phyloP scores from a whole-genome alignment of 1,284 basidiomycete species.

The Apiotrichum mycotoxinovorans region DNA sequence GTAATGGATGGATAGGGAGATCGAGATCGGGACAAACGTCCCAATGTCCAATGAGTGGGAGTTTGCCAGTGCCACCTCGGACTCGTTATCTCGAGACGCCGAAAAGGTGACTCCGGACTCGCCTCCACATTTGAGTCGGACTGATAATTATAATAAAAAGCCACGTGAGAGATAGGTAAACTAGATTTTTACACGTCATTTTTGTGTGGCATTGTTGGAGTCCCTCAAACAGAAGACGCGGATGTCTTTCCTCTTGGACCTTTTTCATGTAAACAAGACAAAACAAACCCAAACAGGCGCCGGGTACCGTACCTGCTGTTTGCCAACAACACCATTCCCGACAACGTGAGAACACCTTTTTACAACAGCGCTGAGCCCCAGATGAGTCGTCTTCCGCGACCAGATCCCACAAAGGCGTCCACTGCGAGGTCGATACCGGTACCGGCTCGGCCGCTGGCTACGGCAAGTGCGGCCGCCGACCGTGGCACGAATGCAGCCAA shows the following conservation, averaged over 20 bases:
- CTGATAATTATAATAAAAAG: no score
- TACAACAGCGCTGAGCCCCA: no score
- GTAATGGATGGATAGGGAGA: not conserved
- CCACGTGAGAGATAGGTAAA: not conserved
- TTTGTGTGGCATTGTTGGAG: not conserved
- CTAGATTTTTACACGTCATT: constrained; percentile 6
- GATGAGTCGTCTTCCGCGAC: no score
- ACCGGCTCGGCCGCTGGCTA: not conserved
- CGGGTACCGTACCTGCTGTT: no score
- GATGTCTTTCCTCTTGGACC: constrained; percentile 15
- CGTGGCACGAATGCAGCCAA: constrained; percentile 15
- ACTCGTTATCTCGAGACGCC: not conserved
- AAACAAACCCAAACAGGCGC: constrained; percentile 2
- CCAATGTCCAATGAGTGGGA: not conserved
- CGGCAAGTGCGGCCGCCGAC: not conserved
- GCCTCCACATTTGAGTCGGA: no score
- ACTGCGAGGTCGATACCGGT: constrained; percentile 9
- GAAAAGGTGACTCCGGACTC: no score
- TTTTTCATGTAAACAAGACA: constrained; percentile 13
- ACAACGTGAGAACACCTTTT: no score
- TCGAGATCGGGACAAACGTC: constrained; percentile 1
- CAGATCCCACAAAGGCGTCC: constrained; percentile 5
- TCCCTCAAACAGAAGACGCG: constrained; percentile 6
- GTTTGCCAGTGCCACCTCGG: not conserved
- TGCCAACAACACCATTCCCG: no score